Base-by-base conservation (phyloP, 1,139 yeast species). In the Ogataea hybrid region DNA sequence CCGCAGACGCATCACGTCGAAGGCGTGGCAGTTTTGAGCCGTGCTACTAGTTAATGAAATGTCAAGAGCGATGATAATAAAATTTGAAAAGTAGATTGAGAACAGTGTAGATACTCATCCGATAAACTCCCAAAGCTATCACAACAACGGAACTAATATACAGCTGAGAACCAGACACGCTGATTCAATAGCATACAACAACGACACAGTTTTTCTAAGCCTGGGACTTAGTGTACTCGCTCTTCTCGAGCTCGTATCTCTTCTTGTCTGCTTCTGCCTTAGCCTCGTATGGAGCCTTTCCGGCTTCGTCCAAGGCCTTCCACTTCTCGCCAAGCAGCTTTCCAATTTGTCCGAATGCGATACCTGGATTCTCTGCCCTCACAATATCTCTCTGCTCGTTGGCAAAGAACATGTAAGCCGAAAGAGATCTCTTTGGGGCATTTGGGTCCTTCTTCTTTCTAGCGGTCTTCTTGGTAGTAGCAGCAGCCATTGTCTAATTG, bases 1-100 rank as follows among this genome's bases (percentile, higher is more conserved):
- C 98, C 98, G 3, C 97, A 90, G 63, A 92, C 98, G 0, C 96
- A 92, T 59, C 98, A 92, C 61, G 97, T 92, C 40, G 98, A 92
- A 64, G 81, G 95, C 61, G 95, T 90, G 23, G 96, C 96, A 8
- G 97, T 92, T 5, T 69, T 92, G 30, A 50, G 50, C 25, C 44
- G 37, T 11, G 31, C 12, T 14, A 16, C 31, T 6, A 15, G 10
- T 14, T 28, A 28, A 17, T 20, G 9, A 9, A 20, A 8, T 20
- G 7, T 20, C 7, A 6, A 12, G 27, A 25, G 27, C 27, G 27
- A 25, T 25, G 5, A 23, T 23, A 25, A 12, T 10, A 11, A 11
- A 28, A 16, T n/a, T 5, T 14, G 31, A 20, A 25, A 33, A 41
- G 22, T 10, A 15, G 29, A 33, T 17, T 17, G 18, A 31, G 21